Conservation (phyloP, 352 stramenopile genomes). For the Globisporangium middletonii region DNA sequence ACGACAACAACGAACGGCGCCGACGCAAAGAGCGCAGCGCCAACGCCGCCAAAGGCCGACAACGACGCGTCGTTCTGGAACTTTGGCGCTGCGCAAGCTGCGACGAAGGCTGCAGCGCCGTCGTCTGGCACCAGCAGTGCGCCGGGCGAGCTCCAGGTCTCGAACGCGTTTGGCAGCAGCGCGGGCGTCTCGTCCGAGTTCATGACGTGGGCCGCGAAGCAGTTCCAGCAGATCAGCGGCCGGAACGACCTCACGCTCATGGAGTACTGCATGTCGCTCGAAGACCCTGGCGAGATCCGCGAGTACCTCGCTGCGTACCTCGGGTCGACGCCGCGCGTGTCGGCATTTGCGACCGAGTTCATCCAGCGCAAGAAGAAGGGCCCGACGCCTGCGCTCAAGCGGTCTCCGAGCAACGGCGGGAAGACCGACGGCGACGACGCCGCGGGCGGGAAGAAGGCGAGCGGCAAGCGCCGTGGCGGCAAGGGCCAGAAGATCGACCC, state of each 20-base stretch:
- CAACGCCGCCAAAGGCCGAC: slow-evolving; percentile 38
- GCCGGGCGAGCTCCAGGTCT: slow-evolving; percentile 8
- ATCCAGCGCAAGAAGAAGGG: slow-evolving; percentile 90
- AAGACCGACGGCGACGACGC: slow-evolving; percentile 24
- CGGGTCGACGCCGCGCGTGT: slow-evolving; percentile 94
- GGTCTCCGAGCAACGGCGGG: slow-evolving; percentile 18
- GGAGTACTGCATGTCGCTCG: slow-evolving; percentile 94
- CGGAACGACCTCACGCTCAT: slow-evolving; percentile 83
- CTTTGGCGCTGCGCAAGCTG: slow-evolving; percentile 45
- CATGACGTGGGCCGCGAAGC: slow-evolving; percentile 73
- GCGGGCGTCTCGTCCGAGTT: slow-evolving; percentile 59
- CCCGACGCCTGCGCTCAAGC: slow-evolving; percentile 30
- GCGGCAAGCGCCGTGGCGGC: slow-evolving; percentile 32
- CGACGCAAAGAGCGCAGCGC: slow-evolving; percentile 15
- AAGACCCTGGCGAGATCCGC: slow-evolving; percentile 92
- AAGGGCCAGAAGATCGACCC: slow-evolving; percentile 73
- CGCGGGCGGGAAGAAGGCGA: slow-evolving; percentile 34
- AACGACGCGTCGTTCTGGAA: slow-evolving; percentile 83
- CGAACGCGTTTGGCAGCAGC: slow-evolving; percentile 48
- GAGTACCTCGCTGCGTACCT: slow-evolving; percentile 96
- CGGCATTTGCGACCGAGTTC: slow-evolving; percentile 96
- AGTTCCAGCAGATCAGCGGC: slow-evolving; percentile 69
- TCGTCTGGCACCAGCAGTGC: not conserved
- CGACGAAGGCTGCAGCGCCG: slow-evolving; percentile 18
- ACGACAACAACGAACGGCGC: slow-evolving; percentile 22